A percentile compares a stretch with the other conserved stretches of the same genome.
Conservation (phyloP, 2,329 filamentous ascomycete species). For the Aspergillus pseudoglaucus region DNA sequence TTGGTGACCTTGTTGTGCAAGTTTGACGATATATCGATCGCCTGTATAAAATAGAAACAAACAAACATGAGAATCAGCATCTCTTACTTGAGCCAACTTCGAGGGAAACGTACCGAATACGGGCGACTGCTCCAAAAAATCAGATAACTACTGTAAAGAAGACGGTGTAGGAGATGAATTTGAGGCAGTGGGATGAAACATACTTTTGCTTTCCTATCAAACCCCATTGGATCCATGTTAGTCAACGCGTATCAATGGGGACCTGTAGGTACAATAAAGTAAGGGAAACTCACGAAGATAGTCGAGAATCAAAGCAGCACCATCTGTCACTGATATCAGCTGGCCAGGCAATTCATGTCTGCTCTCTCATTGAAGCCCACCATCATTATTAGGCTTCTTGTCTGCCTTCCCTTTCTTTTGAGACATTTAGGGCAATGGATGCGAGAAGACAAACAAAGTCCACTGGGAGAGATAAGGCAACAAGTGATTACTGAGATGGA, state of each 20-base stretch:
- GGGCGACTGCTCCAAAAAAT: slow-evolving; percentile 39
- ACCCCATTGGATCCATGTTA: not conserved
- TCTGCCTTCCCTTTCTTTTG: slow-evolving; percentile 34
- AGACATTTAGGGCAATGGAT: slow-evolving; percentile 25
- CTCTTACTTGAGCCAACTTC: not conserved
- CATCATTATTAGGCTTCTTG: slow-evolving; percentile 22
- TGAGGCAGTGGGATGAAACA: not conserved
- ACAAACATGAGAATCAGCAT: not conserved
- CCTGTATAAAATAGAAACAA: slow-evolving; percentile 22
- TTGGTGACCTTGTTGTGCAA: slow-evolving; percentile 57
- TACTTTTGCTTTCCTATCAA: slow-evolving; percentile 45
- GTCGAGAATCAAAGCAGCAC: slow-evolving; percentile 41
- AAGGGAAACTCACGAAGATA: slow-evolving; percentile 42
- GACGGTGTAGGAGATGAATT: not conserved
- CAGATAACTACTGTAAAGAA: not conserved
- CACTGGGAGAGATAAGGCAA: not conserved
- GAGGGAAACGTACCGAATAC: slow-evolving; percentile 41
- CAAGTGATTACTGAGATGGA: not conserved
- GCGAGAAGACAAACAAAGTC: not conserved
- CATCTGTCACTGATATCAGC: slow-evolving; percentile 13
- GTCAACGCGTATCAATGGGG: not conserved
- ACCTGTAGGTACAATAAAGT: not conserved
- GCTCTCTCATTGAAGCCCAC: slow-evolving; percentile 12
- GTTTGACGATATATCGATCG: slow-evolving; percentile 55
- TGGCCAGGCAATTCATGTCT: not conserved